phyloP scores from a whole-genome alignment of 2,329 filamentous ascomycete genomes.

The Fusarium albidum region DNA sequence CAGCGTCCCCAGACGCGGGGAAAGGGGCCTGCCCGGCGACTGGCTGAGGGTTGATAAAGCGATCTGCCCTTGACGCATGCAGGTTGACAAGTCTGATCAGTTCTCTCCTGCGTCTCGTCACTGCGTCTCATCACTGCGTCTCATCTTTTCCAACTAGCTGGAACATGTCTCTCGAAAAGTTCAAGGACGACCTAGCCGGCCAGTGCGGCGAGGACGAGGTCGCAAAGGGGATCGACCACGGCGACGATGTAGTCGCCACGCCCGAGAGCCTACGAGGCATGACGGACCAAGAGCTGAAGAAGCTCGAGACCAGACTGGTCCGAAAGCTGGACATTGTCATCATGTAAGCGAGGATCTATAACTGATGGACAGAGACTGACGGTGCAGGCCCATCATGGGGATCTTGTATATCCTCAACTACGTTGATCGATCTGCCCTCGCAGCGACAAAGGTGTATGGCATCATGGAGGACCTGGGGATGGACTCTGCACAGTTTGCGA shows the following conservation, averaged over 20 bases:
- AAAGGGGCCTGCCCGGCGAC: too few relatives aligned
- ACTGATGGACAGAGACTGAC: background rate
- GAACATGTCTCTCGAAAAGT: background rate
- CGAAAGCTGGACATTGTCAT: conserved; percentile 36
- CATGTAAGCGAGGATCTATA: conserved; percentile 8
- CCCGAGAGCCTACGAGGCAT: conserved; percentile 29
- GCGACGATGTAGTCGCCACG: background rate
- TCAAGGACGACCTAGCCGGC: background rate
- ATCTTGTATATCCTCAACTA: conserved; percentile 52
- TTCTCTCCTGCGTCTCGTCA: too few relatives aligned
- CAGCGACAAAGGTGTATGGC: conserved; percentile 49
- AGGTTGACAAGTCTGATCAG: too few relatives aligned
- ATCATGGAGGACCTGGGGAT: conserved; percentile 50
- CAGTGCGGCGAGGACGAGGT: background rate
- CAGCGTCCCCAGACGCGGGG: too few relatives aligned
- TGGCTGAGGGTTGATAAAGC: too few relatives aligned
- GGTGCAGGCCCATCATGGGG: conserved; percentile 34
- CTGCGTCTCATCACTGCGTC: too few relatives aligned
- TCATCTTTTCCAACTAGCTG: too few relatives aligned
- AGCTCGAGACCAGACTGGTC: conserved; percentile 31
- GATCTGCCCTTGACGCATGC: too few relatives aligned
- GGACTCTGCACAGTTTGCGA: conserved; percentile 47
- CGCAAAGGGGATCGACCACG: background rate
- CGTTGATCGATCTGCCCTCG: conserved; percentile 49
- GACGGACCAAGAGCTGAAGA: conserved; percentile 18